Evolutionary conservation across 1,284 basidiomycete genomes (phyloP), one percentile per base, ranked within the genome.

Genomic region (Porphyrellus sp.): DNA sequence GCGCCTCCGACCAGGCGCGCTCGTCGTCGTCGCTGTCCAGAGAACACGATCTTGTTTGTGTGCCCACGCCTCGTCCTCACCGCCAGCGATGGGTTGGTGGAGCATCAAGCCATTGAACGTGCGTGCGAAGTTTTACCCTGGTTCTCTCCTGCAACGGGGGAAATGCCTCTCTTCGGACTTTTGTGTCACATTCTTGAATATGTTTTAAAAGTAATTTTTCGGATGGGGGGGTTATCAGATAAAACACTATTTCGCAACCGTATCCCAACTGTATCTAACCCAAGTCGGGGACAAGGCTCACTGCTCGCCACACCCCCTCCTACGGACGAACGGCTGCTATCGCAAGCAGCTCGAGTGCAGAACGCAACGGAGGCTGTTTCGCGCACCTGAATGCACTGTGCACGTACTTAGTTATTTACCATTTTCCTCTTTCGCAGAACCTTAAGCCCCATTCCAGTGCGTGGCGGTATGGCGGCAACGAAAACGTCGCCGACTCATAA

Each of bases 81-180:
- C 41, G 18, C 47, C 46, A 40, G 39, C 13, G 34, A 21, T 27
- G 42, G 28, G 44, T 40, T 15, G 35, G 61, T 67, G 59, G 59
- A 59, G 61, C 53, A 58, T 49, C 64, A 55, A 27, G 11, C 24
- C 23, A 25, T 38, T 25, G 53, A 65, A 64, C 63, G 56, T 69
- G 63, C 44, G 65, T 66, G 55, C 52, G 61, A 64, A 63, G 57
- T 53, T 54, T 40, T 52, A n/a, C 46, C 54, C 45, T 57, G 39
- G 44, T 59, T 54, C 47, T 56, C 47, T 48, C 43, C 30, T 33
- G 46, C 57, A 53, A 46, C 47, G 27, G 13, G 51, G 53, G 5
- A 49, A 52, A 57, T 20, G 35, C 53, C 49, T 63, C 35, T 30
- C 45, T 37, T 27, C 45, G 40, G 51, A 46, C 51, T 51, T 45